phyloP scores from a whole-genome alignment of 2,329 filamentous ascomycete species.

The Talaromyces sp. region DNA sequence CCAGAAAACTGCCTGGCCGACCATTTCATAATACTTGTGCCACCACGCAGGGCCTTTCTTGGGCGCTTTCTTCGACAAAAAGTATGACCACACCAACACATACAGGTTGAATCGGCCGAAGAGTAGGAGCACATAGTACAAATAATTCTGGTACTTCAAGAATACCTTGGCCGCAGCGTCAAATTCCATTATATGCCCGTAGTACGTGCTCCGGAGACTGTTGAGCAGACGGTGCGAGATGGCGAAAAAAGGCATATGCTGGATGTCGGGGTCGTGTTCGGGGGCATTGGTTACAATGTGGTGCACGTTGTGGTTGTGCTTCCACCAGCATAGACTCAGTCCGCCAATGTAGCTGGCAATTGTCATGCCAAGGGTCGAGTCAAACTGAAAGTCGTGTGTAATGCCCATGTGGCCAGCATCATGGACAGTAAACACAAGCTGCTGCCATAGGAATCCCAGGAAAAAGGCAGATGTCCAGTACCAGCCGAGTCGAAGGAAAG shows the following conservation, averaged over 20 bases:
- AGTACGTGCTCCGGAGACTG: slow-evolving; percentile 72
- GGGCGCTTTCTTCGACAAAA: slow-evolving; percentile 64
- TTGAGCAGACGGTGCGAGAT: slow-evolving; percentile 74
- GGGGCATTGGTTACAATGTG: slow-evolving; percentile 93
- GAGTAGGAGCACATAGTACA: slow-evolving; percentile 75
- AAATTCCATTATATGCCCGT: slow-evolving; percentile 72
- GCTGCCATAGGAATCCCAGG: slow-evolving; percentile 85
- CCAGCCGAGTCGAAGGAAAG: slow-evolving; percentile 57
- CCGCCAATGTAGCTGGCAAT: slow-evolving; percentile 88
- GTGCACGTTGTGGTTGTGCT: slow-evolving; percentile 90
- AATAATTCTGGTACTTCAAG: slow-evolving; percentile 69
- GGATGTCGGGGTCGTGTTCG: slow-evolving; percentile 93
- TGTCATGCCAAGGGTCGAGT: slow-evolving; percentile 81
- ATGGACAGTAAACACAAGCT: slow-evolving; percentile 87
- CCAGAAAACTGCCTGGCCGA: slow-evolving; percentile 77
- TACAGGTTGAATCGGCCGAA: slow-evolving; percentile 88
- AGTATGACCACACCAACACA: slow-evolving; percentile 70
- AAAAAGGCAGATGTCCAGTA: slow-evolving; percentile 66
- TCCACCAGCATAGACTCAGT: slow-evolving; percentile 94
- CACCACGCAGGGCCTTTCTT: slow-evolving; percentile 72
- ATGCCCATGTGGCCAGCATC: slow-evolving; percentile 98
- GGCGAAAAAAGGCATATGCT: slow-evolving; percentile 84
- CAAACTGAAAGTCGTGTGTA: slow-evolving; percentile 78
- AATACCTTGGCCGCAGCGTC: slow-evolving; percentile 66
- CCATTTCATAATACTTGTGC: slow-evolving; percentile 75